phyloP scores from a whole-genome alignment of 2,329 filamentous ascomycete species.

The Chaetomiaceae sp. region DNA sequence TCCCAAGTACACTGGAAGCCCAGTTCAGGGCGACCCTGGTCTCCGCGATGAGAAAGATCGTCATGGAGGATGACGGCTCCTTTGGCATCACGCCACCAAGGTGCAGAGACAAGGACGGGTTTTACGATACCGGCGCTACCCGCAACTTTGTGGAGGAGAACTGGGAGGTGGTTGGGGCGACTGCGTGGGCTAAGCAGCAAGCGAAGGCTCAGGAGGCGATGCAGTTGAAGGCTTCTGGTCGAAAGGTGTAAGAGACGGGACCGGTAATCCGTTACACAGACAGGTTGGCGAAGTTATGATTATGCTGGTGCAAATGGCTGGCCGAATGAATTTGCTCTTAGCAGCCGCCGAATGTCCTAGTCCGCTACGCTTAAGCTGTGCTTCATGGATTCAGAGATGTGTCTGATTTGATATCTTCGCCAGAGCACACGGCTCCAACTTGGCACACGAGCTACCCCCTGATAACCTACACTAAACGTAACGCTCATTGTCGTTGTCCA shows the following conservation, averaged over 20 bases:
- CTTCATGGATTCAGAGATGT: too few species aligned
- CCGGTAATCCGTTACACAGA: too few species aligned
- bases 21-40: slow-evolving; percentile 32
- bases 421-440: too few species aligned
- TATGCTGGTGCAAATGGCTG: too few species aligned
- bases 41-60: slow-evolving; percentile 43
- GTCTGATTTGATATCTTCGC: too few species aligned
- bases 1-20: slow-evolving; percentile 23
- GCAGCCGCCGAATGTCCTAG: too few species aligned
- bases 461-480: too few species aligned
- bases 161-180: slow-evolving; percentile 31
- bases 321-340: neutral
- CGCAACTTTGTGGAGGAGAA: slow-evolving; percentile 36
- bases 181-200: slow-evolving; percentile 20
- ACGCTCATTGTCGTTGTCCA: too few species aligned
- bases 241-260: neutral
- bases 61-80: slow-evolving; percentile 39
- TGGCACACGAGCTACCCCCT: too few species aligned
- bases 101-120: slow-evolving; percentile 34
- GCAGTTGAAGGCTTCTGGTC: slow-evolving; percentile 5
- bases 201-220: slow-evolving; percentile 13
- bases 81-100: slow-evolving; percentile 30
- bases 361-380: too few species aligned
- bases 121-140: slow-evolving; percentile 40
- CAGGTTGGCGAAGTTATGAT: too few species aligned